A percentile compares a stretch with the other conserved stretches of the same genome.
Conservation (phyloP, 352 stramenopile genomes). For the Phytophthora ohioensis region DNA sequence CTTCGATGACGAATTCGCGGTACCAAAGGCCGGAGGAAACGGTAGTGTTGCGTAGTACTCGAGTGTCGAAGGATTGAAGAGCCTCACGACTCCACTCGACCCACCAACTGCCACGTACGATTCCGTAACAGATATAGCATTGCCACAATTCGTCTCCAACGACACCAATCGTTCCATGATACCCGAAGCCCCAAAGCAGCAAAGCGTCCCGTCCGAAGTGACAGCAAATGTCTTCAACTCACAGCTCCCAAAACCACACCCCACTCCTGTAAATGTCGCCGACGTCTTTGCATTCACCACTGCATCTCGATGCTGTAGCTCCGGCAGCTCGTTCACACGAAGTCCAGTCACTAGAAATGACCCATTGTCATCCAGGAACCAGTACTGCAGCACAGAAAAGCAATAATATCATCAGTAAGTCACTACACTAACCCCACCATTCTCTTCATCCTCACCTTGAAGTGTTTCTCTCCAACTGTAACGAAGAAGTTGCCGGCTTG, state of each 20-base stretch:
- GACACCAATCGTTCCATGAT: conserved; percentile 85
- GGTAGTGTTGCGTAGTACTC: conserved; percentile 80
- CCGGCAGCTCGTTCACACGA: conserved; percentile 59
- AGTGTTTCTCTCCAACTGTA: conserved; percentile 81
- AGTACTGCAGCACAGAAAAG: conserved; percentile 57
- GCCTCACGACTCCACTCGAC: conserved; percentile 65
- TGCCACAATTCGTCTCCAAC: conserved; percentile 63
- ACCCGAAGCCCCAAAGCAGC: conserved; percentile 75
- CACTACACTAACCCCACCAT: not conserved
- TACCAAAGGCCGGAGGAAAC: conserved; percentile 76
- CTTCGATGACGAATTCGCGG: conserved; percentile 36
- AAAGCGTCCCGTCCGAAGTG: conserved; percentile 77
- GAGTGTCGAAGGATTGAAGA: conserved; percentile 79
- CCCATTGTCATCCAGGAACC: conserved; percentile 66
- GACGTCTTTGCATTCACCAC: conserved; percentile 70
- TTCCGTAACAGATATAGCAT: conserved; percentile 80
- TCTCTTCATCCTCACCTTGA: conserved; percentile 52
- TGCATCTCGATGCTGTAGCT: conserved; percentile 68
- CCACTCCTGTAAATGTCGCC: conserved; percentile 76
- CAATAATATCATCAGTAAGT: not conserved
- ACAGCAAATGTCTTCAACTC: conserved; percentile 80
- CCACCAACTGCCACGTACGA: conserved; percentile 77
- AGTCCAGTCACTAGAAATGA: conserved; percentile 64
- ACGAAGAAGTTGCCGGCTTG: conserved; percentile 83
- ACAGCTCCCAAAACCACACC: conserved; percentile 59